Base-by-base conservation (phyloP, 306 rosid species). In the Phaseolus lunatus region DNA sequence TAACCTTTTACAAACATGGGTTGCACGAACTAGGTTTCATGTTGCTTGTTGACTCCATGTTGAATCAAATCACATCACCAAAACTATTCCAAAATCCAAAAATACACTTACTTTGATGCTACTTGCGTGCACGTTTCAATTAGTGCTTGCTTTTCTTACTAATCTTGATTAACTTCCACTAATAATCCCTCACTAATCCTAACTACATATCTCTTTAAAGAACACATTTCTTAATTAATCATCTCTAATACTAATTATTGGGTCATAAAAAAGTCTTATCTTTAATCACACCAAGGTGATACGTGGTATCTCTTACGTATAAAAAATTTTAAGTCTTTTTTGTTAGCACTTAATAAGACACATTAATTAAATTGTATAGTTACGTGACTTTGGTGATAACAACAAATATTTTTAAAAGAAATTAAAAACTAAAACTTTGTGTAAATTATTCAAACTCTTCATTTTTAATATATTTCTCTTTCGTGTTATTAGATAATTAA, bases 71-170 rank as follows among this genome's bases (percentile, higher is more conserved):
- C 63, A 61, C 68, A 47, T 31, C 11, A 61, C 6, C 41, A 15
- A 37, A 35, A 35, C 67, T 9, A 41, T 31, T 54, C 44, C 15
- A n/a, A 70, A 39, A 1, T 72, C 50, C 19, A 29, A 73, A 65
- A 9, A 39, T 43, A 31, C 57, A 23, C 78, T 31, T 5, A 45
- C 47, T 26, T 19, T 44, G 69, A 53, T 66, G 70, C 56, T 44
- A 53, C 56, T 74, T 74, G 1, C 80, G 65, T 75, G 77, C 67
- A 81, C 84, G 81, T 80, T 64, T 64, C 67, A 13, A 18, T 13
- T 47, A 23, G 27, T 18, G 39, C 0, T 66, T 14, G n/a, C n/a
- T 57, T 15, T 57, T 67, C 65, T n/a, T 48, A 58, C n/a, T 22
- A 9, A 81, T 45, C 52, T 75, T 45, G 20, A 23, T 59, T n/a